phyloP scores from a whole-genome alignment of 768 basidiomycete species.

The Suillus variegatus region DNA sequence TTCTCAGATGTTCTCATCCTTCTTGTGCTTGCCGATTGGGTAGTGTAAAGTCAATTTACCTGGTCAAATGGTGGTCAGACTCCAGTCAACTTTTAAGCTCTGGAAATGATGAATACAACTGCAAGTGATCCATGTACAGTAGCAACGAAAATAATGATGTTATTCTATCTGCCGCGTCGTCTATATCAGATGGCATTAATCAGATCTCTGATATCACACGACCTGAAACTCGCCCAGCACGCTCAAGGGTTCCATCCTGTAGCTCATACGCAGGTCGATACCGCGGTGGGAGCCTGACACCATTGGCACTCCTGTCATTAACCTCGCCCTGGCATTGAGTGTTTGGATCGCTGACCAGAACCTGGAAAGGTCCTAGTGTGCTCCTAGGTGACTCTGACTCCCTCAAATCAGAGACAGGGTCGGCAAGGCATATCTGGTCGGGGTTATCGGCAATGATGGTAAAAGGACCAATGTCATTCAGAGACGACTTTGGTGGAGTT shows the following conservation, averaged over 20 bases:
- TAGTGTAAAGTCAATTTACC: neutral
- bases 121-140: neutral
- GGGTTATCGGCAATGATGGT: conserved; percentile 24
- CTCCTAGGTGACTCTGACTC: neutral
- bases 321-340: neutral
- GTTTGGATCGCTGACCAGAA: conserved; percentile 13
- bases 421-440: conserved; percentile 19
- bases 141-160: neutral
- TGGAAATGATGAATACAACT: neutral
- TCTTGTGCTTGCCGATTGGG: no score
- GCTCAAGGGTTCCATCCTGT: conserved; percentile 69
- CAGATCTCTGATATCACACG: conserved; percentile 4
- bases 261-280: conserved; percentile 86
- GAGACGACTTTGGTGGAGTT: neutral
- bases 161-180: neutral
- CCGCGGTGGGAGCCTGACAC: conserved; percentile 22
- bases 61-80: neutral
- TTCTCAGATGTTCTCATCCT: neutral
- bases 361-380: conserved; percentile 13
- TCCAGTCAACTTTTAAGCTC: neutral
- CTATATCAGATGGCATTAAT: neutral
- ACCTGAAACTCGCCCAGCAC: conserved; percentile 58
- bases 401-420: conserved; percentile 8
- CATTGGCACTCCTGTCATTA: conserved; percentile 8
- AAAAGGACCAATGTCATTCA: conserved; percentile 6